Conservation (phyloP, 73 alveolate genomes). For the Paramecium sonneborni region DNA sequence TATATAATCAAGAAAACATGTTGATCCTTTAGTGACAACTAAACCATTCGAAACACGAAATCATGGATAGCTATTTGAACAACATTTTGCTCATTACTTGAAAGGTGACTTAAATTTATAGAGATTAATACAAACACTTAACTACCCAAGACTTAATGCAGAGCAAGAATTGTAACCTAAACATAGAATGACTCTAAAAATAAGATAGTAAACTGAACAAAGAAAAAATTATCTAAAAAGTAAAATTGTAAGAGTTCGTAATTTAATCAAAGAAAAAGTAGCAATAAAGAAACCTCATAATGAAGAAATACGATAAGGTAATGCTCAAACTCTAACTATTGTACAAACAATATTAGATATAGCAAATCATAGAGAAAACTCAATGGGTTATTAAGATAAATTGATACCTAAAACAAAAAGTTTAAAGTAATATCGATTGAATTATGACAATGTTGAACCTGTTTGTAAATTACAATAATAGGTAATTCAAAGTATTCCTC, state of each 20-base stretch:
- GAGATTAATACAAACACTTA: not conserved
- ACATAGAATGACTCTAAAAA: not conserved
- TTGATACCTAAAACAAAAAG: not conserved
- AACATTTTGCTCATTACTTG: not conserved
- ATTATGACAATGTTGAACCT: not conserved
- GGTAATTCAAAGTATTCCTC: not conserved
- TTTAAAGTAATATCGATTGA: not conserved
- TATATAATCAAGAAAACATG: not conserved
- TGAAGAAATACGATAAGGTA: not conserved
- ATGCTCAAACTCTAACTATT: not conserved
- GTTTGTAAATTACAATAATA: not conserved
- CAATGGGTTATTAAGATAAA: not conserved
- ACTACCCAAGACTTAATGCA: not conserved
- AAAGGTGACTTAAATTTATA: not conserved
- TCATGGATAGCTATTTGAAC: not conserved
- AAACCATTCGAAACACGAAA: slow-evolving; percentile 1
- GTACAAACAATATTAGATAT: not conserved
- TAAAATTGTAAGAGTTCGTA: not conserved
- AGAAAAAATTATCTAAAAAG: not conserved
- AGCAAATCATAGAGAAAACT: not conserved
- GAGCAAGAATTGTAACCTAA: not conserved
- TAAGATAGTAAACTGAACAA: not conserved
- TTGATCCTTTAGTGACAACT: not conserved
- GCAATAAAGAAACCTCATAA: not conserved
- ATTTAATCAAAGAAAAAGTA: not conserved